Percentiles rank a stretch among this genome's conserved stretches.
Evolutionary conservation across 352 stramenopile genomes (phyloP).

Genomic region (Phytopythium helicoides): DNA sequence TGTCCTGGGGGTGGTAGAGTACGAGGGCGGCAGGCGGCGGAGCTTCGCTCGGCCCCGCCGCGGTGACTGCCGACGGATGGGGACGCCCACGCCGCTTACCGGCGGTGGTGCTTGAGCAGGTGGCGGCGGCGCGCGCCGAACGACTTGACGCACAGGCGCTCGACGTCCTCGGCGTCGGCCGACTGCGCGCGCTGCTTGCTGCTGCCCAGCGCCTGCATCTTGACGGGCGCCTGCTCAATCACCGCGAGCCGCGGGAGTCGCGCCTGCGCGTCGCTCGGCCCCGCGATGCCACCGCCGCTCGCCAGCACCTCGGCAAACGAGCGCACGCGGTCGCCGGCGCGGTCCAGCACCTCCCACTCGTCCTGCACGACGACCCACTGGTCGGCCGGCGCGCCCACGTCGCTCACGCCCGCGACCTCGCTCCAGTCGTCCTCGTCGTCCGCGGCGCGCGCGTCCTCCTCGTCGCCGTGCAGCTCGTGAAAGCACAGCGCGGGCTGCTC

Average conservation of each 20-base stretch:
- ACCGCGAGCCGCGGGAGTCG: slow-evolving; percentile 21
- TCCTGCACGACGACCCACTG: slow-evolving; percentile 64
- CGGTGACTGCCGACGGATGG: too few species aligned
- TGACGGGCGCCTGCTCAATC: slow-evolving; percentile 14
- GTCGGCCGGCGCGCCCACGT: slow-evolving; percentile 19
- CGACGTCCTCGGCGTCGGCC: slow-evolving; percentile 17
- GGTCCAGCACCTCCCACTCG: slow-evolving; percentile 74
- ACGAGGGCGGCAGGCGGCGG: neutral
- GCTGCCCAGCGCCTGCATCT: slow-evolving; percentile 15
- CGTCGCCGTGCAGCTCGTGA: slow-evolving; percentile 33
- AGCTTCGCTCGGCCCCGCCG: slow-evolving; percentile 4
- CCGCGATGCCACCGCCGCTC: slow-evolving; percentile 11
- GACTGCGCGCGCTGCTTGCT: slow-evolving; percentile 13
- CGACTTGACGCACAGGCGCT: slow-evolving; percentile 48
- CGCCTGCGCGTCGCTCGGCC: neutral
- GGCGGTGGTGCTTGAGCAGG: slow-evolving; percentile 27
- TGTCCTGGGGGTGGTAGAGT: neutral
- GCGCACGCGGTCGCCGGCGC: slow-evolving; percentile 37
- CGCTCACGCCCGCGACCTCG: slow-evolving; percentile 33
- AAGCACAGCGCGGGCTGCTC: slow-evolving; percentile 19
- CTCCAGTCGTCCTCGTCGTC: slow-evolving; percentile 60
- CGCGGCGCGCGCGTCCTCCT: slow-evolving; percentile 21
- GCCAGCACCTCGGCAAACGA: slow-evolving; percentile 60
- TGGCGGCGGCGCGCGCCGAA: slow-evolving; percentile 56
- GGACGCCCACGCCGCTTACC: too few species aligned